phyloP scores from a whole-genome alignment of 2,329 filamentous ascomycete species.

The Aspergillus sp. region DNA sequence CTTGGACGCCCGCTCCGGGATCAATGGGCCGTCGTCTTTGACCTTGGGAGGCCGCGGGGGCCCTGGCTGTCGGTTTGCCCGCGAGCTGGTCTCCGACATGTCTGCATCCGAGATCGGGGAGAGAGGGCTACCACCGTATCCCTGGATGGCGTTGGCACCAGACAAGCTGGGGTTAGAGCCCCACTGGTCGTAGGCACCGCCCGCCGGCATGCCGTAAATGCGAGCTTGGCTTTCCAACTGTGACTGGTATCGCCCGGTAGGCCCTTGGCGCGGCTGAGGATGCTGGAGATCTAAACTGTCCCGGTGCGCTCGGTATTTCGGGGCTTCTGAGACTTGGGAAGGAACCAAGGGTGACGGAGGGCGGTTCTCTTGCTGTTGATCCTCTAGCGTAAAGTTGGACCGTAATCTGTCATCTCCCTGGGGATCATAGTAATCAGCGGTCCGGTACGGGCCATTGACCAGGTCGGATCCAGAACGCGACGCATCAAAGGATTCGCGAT shows the following conservation, averaged over 20 bases:
- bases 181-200: constrained; percentile 41
- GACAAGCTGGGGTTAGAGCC: constrained; percentile 43
- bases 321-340: constrained; percentile 54
- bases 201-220: constrained; percentile 38
- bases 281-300: constrained; percentile 64
- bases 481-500: constrained; percentile 60
- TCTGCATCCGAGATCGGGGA: constrained; percentile 48
- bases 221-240: constrained; percentile 61
- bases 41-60: constrained; percentile 54
- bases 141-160: constrained; percentile 29
- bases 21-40: constrained; percentile 56
- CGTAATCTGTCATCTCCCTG: constrained; percentile 45
- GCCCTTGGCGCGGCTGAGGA: constrained; percentile 62
- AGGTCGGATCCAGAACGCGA: constrained; percentile 79
- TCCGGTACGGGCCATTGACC: constrained; percentile 58
- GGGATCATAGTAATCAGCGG: constrained; percentile 45
- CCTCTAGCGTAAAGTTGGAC: constrained; percentile 42
- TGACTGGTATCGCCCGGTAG: constrained; percentile 60
- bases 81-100: constrained; percentile 43
- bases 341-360: constrained; percentile 63
- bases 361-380: constrained; percentile 42
- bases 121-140: constrained; percentile 38
- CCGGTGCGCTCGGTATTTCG: constrained; percentile 64
- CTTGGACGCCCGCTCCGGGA: constrained; percentile 51
- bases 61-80: constrained; percentile 27